These are phyloP conservation scores for Alternaria solani DNA, from an alignment of 2,329 filamentous ascomycete genomes.

Conservation along the genomic window DNA sequence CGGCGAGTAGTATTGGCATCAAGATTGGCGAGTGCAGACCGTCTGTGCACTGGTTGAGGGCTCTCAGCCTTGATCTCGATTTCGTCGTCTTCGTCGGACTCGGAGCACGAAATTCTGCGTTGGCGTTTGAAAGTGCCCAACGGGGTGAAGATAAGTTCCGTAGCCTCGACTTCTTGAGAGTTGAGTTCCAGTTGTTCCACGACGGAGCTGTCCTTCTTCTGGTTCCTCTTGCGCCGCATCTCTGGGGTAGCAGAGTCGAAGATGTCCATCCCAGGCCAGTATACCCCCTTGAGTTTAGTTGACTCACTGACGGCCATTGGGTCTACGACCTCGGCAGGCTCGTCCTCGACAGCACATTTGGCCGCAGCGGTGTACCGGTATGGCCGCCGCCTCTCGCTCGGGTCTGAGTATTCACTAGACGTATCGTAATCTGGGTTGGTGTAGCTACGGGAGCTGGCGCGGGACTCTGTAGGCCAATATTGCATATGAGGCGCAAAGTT, in stretches of 20 bases:
- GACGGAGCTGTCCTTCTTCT: constrained; percentile 78
- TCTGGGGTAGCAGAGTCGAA: constrained; percentile 80
- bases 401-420: constrained; percentile 49
- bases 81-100: constrained; percentile 51
- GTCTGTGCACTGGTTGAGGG: constrained; percentile 34
- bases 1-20: constrained; percentile 44
- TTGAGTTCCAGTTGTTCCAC: constrained; percentile 70
- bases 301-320: constrained; percentile 47
- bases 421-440: constrained; percentile 50
- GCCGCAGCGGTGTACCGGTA: constrained; percentile 33
- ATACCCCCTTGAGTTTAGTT: constrained; percentile 72
- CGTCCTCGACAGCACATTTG: constrained; percentile 46
- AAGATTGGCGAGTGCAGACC: constrained; percentile 43
- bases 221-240: constrained; percentile 77
- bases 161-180: constrained; percentile 69
- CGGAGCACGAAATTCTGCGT: constrained; percentile 56
- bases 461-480: constrained; percentile 48
- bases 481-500: constrained; percentile 48
- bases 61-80: constrained; percentile 49
- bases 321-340: constrained; percentile 32
- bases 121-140: constrained; percentile 53
- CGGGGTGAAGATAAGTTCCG: constrained; percentile 69
- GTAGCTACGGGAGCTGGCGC: constrained; percentile 48
- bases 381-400: constrained; percentile 32
- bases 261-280: constrained; percentile 80